These are phyloP conservation scores for Pseudogymnoascus sp. DNA, from an alignment of 2,329 filamentous ascomycete genomes.

Conservation along the genomic window DNA sequence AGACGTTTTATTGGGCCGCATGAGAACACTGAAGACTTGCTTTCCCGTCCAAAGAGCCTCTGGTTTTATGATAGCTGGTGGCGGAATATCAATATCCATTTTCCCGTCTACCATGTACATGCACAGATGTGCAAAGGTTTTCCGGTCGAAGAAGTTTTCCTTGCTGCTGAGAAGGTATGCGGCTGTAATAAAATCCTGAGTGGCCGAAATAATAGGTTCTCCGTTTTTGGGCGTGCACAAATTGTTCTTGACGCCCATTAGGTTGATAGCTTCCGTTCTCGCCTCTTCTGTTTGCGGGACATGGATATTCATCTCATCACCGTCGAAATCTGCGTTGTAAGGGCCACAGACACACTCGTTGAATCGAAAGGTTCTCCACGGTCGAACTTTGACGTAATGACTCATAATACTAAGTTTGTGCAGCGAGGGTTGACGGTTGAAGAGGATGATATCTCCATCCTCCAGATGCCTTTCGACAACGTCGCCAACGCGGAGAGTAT, in stretches of 20 bases:
- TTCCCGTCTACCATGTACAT: constrained; percentile 86
- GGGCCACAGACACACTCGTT: constrained; percentile 98
- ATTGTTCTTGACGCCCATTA: constrained; percentile 98
- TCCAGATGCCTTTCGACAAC: constrained; percentile 90
- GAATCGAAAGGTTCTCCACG: constrained; percentile 90
- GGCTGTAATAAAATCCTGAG: constrained; percentile 97
- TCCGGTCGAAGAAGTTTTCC: constrained; percentile 84
- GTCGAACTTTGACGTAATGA: constrained; percentile 85
- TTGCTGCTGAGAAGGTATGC: constrained; percentile 87
- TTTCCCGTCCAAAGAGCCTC: constrained; percentile 92
- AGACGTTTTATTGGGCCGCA: constrained; percentile 81
- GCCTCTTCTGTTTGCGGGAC: constrained; percentile 97
- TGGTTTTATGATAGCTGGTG: constrained; percentile 79
- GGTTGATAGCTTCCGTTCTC: constrained; percentile 82
- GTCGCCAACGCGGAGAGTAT: constrained; percentile 71
- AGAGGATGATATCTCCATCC: constrained; percentile 91
- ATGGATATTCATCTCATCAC: constrained; percentile 98
- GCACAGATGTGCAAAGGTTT: constrained; percentile 81
- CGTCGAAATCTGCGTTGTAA: constrained; percentile 98
- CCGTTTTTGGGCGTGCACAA: constrained; percentile 93
- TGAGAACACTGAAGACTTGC: constrained; percentile 84
- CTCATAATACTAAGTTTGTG: constrained; percentile 99
- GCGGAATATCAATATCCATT: constrained; percentile 72
- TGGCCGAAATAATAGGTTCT: constrained; percentile 96
- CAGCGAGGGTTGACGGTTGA: constrained; percentile 94